Conservation (phyloP, 331 rosid species). For the Rosa hybrid region DNA sequence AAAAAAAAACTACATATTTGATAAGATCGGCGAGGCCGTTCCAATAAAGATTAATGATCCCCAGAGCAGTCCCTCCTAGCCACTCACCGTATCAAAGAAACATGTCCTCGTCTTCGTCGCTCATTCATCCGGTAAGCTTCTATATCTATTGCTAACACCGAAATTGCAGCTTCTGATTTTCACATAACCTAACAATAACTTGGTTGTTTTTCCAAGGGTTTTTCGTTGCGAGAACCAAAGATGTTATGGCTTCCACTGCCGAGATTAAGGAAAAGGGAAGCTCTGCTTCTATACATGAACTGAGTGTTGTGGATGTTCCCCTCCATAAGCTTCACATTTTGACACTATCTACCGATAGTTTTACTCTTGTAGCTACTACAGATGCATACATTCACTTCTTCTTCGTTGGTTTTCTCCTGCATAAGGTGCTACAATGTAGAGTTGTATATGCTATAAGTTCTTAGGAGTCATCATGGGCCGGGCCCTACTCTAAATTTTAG, state of each 20-base stretch:
- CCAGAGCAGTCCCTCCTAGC: constrained; percentile 52
- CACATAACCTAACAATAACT: background rate
- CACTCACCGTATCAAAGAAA: constrained; percentile 70
- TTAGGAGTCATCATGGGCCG: too few species aligned
- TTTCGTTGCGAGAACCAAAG: constrained; percentile 61
- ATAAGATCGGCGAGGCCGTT: constrained; percentile 64
- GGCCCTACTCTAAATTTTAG: too few species aligned
- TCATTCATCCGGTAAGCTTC: constrained; percentile 49
- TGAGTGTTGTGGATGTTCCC: constrained; percentile 57
- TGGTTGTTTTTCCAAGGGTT: constrained; percentile 44
- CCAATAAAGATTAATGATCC: constrained; percentile 45
- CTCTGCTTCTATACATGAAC: constrained; percentile 52
- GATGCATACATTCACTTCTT: constrained; percentile 45
- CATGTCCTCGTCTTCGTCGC: constrained; percentile 64
- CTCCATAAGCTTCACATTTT: constrained; percentile 61
- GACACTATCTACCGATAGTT: constrained; percentile 58
- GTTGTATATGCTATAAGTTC: background rate
- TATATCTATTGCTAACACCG: background rate
- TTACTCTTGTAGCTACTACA: constrained; percentile 51
- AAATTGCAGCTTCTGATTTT: background rate
- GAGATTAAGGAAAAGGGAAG: constrained; percentile 49
- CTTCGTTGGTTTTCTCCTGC: constrained; percentile 24
- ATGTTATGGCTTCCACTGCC: constrained; percentile 60
- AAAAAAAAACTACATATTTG: constrained; percentile 55
- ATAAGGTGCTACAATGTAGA: background rate